Evolutionary conservation across 2,329 filamentous ascomycete genomes (phyloP).

Genomic region (Phyllosticta paracitricarpa): DNA sequence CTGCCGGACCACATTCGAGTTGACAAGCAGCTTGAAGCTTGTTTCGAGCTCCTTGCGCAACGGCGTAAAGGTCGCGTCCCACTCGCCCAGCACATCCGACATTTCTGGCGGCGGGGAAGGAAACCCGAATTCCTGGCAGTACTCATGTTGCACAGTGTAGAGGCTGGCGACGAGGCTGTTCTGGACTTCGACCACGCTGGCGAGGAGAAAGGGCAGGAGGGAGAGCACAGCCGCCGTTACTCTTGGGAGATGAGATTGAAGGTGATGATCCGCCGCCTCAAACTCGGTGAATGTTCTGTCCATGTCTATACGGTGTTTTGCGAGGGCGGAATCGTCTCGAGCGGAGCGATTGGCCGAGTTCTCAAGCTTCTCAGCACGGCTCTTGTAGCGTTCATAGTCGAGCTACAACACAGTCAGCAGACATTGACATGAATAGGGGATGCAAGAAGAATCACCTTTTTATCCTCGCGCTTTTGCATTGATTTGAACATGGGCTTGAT

Average conservation of each 20-base stretch:
- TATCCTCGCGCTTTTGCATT: conserved; percentile 77
- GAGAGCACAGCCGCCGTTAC: conserved; percentile 61
- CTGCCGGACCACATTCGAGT: conserved; percentile 56
- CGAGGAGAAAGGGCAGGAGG: conserved; percentile 62
- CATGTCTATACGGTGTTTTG: conserved; percentile 63
- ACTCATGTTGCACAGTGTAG: conserved; percentile 67
- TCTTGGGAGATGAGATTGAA: conserved; percentile 61
- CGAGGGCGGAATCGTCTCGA: conserved; percentile 61
- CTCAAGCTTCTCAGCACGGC: conserved; percentile 57
- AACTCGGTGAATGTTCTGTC: conserved; percentile 61
- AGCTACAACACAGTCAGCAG: conserved; percentile 33
- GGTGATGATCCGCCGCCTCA: conserved; percentile 61
- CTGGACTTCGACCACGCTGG: conserved; percentile 63
- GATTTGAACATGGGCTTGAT: conserved; percentile 68
- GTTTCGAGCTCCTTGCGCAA: conserved; percentile 57
- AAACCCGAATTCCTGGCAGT: conserved; percentile 58
- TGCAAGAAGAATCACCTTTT: conserved; percentile 41
- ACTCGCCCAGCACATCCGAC: conserved; percentile 57
- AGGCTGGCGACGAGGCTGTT: conserved; percentile 67
- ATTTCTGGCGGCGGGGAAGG: conserved; percentile 64
- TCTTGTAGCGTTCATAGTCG: conserved; percentile 70
- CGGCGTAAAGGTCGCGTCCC: conserved; percentile 54
- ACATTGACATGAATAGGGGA: conserved; percentile 12
- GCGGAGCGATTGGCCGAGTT: conserved; percentile 61
- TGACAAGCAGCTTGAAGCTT: conserved; percentile 49